Evolutionary conservation across 129 eudicot species (phyloP), one percentile per base, ranked within the genome.

Genomic region (Pseudognaphalium luteoalbum): DNA sequence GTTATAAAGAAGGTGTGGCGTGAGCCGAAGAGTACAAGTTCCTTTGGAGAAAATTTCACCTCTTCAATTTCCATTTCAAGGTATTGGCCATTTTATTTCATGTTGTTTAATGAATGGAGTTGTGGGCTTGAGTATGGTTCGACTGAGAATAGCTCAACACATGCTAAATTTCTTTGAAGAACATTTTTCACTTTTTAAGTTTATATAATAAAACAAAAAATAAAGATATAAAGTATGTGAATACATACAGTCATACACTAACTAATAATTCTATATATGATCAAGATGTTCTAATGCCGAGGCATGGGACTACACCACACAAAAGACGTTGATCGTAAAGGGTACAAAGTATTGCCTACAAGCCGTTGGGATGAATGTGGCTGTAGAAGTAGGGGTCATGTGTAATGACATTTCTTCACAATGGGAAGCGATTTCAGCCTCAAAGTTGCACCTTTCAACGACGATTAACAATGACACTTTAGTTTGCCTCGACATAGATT

Each of bases 351-450:
- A 78, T 67, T 91, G 94, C 61, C 61, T 91, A 21, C 84, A 85
- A 81, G 91, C 91, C 28, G 82, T 74, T 7, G 64, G 50, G 29
- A 0, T 76, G 22, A 83, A 83, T 52, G 67, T 57, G 76, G 87
- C 86, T 0, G 84, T 87, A 64, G 83, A 73, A 69, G 78, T 88
- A 11, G 82, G 84, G 10, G 39, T 77, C 47, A 14, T 35, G 4
- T 88, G 91, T 74, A 60, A 32, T 15, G 35, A 59, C 3, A 19
- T 32, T 6, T 70, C 58, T 57, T 82, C 94, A 25, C 81, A 72
- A 79, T 89, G 96, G 97, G 90, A 91, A 35, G 74, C 85, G 22
- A 83, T 89, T 68, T 89, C 97, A 66, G 92, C 88, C 58, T 91
- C 97, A 5, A 87, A 85, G 73, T 85, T 91, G 92, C 97, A 91